Evolutionary conservation across 1,284 basidiomycete genomes (phyloP).

Genomic region (Wallemia hederae): DNA sequence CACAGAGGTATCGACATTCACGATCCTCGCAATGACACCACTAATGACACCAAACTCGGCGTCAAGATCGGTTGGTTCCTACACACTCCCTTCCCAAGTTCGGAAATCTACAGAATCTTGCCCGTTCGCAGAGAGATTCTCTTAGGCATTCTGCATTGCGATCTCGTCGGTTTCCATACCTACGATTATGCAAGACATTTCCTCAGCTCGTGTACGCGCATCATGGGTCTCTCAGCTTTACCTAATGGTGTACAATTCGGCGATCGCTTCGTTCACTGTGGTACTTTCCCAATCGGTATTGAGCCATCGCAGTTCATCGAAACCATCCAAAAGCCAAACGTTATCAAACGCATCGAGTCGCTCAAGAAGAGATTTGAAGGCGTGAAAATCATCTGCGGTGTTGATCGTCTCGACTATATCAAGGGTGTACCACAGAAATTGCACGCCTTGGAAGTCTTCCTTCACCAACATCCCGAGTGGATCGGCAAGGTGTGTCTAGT

Average conservation of each 20-base stretch:
- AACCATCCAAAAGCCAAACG: slow-evolving; percentile 46
- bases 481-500: slow-evolving; percentile 73
- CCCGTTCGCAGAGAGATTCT: slow-evolving; percentile 91
- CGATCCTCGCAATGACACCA: slow-evolving; percentile 2
- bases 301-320: slow-evolving; percentile 76
- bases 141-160: slow-evolving; percentile 77
- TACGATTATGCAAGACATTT: slow-evolving; percentile 99
- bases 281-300: slow-evolving; percentile 95
- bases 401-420: slow-evolving; percentile 95
- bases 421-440: slow-evolving; percentile 97
- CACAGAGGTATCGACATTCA: slow-evolving; percentile 31
- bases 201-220: slow-evolving; percentile 87
- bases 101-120: slow-evolving; percentile 92
- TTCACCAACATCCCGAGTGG: slow-evolving; percentile 94
- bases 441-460: slow-evolving; percentile 82
- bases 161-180: slow-evolving; percentile 94
- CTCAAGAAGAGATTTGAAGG: slow-evolving; percentile 73
- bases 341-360: slow-evolving; percentile 45
- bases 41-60: slow-evolving; percentile 12
- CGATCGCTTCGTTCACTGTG: slow-evolving; percentile 79
- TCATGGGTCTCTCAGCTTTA: slow-evolving; percentile 83
- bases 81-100: slow-evolving; percentile 92
- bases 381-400: slow-evolving; percentile 91
- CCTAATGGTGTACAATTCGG: slow-evolving; percentile 93
- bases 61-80: slow-evolving; percentile 94